These are phyloP conservation scores for Solanum dulcamara DNA, from an alignment of 257 asterid genomes.

Conservation along the genomic window DNA sequence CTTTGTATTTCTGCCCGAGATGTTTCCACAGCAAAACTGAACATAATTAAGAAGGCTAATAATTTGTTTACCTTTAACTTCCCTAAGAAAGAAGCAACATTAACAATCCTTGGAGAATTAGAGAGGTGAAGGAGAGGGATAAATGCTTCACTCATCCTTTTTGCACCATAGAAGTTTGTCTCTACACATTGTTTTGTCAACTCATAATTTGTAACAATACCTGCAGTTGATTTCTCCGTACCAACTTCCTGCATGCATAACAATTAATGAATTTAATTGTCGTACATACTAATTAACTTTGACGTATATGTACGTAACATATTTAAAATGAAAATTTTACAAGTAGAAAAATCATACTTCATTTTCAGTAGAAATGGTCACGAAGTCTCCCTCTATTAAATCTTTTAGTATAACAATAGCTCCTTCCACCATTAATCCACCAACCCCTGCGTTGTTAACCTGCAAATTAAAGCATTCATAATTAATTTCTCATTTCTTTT, in stretches of 20 bases:
- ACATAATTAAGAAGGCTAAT: no score
- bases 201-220: conserved; percentile 13
- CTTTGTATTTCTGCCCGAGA: no score
- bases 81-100: conserved; percentile 35
- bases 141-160: conserved; percentile 36
- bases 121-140: conserved; percentile 45
- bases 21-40: no score
- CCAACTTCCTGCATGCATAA: background rate
- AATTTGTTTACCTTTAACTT: conserved; percentile 47
- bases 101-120: conserved; percentile 47
- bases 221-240: conserved; percentile 10
- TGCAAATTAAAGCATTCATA: conserved; percentile 5
- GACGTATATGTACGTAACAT: no score
- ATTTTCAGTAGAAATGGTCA: background rate
- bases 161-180: conserved; percentile 54
- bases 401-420: conserved; percentile 1
- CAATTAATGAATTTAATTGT: background rate
- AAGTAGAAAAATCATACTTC: background rate
- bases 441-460: conserved; percentile 65
- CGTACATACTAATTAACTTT: background rate
- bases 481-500: no score
- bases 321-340: no score
- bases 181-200: conserved; percentile 26
- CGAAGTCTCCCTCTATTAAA: background rate
- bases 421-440: conserved; percentile 23